A percentile compares a stretch with the other conserved stretches of the same genome.
Evolutionary conservation across 2,329 filamentous ascomycete species (phyloP).

Genomic region (Talaromyces pinophilus): DNA sequence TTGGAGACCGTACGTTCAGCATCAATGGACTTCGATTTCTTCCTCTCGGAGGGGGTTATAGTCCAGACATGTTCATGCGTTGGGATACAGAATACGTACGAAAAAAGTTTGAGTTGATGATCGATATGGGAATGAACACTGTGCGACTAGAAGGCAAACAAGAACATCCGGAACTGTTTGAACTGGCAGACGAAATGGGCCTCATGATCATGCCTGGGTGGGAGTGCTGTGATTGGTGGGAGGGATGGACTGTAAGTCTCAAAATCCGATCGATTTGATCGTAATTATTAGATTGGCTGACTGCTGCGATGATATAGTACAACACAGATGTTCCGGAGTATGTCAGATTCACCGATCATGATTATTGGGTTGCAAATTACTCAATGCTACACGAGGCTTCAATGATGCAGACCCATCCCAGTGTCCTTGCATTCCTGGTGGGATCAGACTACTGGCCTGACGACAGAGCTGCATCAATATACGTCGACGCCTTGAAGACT

Average conservation of each 20-base stretch:
- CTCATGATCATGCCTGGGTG: constrained; percentile 65
- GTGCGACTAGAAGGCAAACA: constrained; percentile 65
- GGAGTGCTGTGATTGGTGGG: constrained; percentile 71
- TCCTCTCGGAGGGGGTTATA: constrained; percentile 62
- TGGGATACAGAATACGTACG: constrained; percentile 54
- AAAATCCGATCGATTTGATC: neutral
- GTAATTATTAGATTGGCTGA: neutral
- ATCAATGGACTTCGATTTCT: constrained; percentile 62
- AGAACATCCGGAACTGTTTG: constrained; percentile 63
- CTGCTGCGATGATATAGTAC: constrained; percentile 42
- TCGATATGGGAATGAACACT: constrained; percentile 65
- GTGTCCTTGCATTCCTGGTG: constrained; percentile 59
- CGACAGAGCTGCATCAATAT: constrained; percentile 56
- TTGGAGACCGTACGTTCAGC: constrained; percentile 58
- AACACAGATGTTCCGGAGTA: constrained; percentile 55
- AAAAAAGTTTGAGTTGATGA: constrained; percentile 54
- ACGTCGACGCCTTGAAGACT: constrained; percentile 52
- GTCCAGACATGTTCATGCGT: constrained; percentile 63
- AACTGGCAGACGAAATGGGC: constrained; percentile 60
- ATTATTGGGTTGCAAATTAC: constrained; percentile 57
- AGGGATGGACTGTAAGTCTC: constrained; percentile 53
- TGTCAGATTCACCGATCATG: constrained; percentile 52
- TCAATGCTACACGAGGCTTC: constrained; percentile 62
- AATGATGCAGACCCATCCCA: constrained; percentile 63
- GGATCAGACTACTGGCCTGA: constrained; percentile 67